A percentile compares a stretch with the other conserved stretches of the same genome.
Conservation (phyloP, 2,329 filamentous ascomycete species). For the Plectosphaerella cucumerina region DNA sequence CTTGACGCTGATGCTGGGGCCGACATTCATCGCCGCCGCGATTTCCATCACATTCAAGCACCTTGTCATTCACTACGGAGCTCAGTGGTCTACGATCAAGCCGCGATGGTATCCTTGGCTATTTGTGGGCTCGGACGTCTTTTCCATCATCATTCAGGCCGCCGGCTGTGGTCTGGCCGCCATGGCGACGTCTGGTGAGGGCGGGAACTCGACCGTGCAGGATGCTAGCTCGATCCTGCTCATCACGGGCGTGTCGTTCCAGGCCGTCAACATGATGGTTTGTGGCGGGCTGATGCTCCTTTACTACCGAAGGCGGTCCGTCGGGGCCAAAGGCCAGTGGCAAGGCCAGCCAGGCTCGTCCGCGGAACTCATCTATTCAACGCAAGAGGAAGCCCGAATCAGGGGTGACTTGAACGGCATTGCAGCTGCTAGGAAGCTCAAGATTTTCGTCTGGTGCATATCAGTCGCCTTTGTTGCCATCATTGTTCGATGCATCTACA, state of each 20-base stretch:
- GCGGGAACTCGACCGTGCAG: no score
- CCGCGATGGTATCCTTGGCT: slow-evolving; percentile 40
- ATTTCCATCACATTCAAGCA: slow-evolving; percentile 41
- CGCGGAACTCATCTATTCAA: no score
- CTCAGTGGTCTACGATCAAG: slow-evolving; percentile 30
- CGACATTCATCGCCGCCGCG: slow-evolving; percentile 35
- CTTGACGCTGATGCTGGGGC: slow-evolving; percentile 34
- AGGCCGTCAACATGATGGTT: slow-evolving; percentile 17
- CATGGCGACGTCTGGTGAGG: no score
- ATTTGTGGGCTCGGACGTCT: slow-evolving; percentile 42
- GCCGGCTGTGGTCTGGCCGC: slow-evolving; percentile 16
- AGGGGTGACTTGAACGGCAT: no score
- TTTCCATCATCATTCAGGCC: slow-evolving; percentile 24
- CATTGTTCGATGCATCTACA: slow-evolving; percentile 11
- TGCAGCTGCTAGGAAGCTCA: neutral
- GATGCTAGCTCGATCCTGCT: slow-evolving; percentile 8
- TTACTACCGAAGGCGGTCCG: neutral
- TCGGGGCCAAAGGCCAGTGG: no score
- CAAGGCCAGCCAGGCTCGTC: no score
- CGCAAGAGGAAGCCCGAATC: no score
- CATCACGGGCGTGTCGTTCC: slow-evolving; percentile 16
- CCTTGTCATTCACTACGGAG: slow-evolving; percentile 35
- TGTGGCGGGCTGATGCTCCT: slow-evolving; percentile 16
- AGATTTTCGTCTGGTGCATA: slow-evolving; percentile 4
- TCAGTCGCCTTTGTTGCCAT: slow-evolving; percentile 8